phyloP scores from a whole-genome alignment of 1,284 basidiomycete genomes.

The Trametes hirsuta region DNA sequence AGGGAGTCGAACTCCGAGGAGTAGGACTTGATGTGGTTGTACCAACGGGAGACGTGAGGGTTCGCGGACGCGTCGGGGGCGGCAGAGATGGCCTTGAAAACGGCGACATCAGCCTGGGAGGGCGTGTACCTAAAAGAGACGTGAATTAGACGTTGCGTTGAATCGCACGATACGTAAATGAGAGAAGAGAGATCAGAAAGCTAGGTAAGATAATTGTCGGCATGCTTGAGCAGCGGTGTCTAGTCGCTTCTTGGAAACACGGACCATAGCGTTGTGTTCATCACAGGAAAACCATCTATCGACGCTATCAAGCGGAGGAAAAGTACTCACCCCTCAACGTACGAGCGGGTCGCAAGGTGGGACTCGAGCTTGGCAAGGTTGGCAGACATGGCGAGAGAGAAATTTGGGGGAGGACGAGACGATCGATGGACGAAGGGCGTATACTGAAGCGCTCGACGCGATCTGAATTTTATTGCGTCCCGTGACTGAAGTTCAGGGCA shows the following conservation, averaged over 20 bases:
- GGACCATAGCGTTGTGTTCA: constrained; percentile 92
- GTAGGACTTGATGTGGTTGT: constrained; percentile 91
- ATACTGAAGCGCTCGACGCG: constrained; percentile 6
- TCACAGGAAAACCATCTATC: constrained; percentile 48
- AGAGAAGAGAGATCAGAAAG: constrained; percentile 67
- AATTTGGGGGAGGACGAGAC: constrained; percentile 18
- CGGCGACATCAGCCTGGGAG: constrained; percentile 95
- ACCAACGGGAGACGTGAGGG: constrained; percentile 92
- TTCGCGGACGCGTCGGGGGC: constrained; percentile 68
- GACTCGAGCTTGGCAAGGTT: constrained; percentile 81
- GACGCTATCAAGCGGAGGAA: constrained; percentile 14
- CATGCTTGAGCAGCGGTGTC: constrained; percentile 89
- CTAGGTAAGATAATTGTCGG: constrained; percentile 81
- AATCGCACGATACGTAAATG: constrained; percentile 20
- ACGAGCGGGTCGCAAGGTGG: constrained; percentile 85
- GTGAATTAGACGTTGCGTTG: constrained; percentile 10
- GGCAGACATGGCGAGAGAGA: constrained; percentile 59
- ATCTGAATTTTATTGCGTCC: constrained; percentile 25
- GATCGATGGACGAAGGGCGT: constrained; percentile 29
- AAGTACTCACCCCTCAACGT: constrained; percentile 86
- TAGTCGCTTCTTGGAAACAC: constrained; percentile 99
- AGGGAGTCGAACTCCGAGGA: constrained; percentile 77
- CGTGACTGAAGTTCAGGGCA: constrained; percentile 24
- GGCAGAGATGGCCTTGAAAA: constrained; percentile 80
- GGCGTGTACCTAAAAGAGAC: constrained; percentile 76